These are phyloP conservation scores for Blepharisma undulans DNA, from an alignment of 169 alveolate genomes.

Conservation along the genomic window DNA sequence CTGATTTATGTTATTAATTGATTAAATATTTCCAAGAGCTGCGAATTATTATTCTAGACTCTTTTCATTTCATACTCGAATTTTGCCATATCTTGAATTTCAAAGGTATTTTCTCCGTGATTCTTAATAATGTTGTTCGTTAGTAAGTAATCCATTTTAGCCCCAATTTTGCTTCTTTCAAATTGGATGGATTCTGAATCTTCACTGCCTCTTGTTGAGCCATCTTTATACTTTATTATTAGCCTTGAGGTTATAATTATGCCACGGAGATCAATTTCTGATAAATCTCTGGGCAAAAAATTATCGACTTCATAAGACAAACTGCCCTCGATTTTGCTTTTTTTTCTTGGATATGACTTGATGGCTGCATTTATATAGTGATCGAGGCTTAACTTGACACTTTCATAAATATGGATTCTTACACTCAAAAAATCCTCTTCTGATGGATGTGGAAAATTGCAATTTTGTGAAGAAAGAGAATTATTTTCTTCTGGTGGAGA, in stretches of 20 bases:
- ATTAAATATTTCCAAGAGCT: not conserved
- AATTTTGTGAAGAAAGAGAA: not conserved
- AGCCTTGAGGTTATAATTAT: not conserved
- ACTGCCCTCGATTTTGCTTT: not conserved
- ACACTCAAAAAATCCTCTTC: not conserved
- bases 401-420: not conserved
- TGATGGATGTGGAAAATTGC: not conserved
- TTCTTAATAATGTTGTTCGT: not conserved
- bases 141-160: not conserved
- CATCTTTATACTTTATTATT: not conserved
- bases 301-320: not conserved
- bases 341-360: not conserved
- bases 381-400: not conserved
- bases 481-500: not conserved
- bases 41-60: not conserved
- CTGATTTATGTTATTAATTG: not conserved
- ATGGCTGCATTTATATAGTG: no score
- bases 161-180: not conserved
- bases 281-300: not conserved
- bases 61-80: not conserved
- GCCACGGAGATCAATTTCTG: not conserved
- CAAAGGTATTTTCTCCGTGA: not conserved
- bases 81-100: no score
- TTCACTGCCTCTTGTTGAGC: not conserved
- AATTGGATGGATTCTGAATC: not conserved